Percentiles rank a stretch among this genome's conserved stretches.
Evolutionary conservation across 139 green algal species (phyloP).

Genomic region (Asterochloris sp.): DNA sequence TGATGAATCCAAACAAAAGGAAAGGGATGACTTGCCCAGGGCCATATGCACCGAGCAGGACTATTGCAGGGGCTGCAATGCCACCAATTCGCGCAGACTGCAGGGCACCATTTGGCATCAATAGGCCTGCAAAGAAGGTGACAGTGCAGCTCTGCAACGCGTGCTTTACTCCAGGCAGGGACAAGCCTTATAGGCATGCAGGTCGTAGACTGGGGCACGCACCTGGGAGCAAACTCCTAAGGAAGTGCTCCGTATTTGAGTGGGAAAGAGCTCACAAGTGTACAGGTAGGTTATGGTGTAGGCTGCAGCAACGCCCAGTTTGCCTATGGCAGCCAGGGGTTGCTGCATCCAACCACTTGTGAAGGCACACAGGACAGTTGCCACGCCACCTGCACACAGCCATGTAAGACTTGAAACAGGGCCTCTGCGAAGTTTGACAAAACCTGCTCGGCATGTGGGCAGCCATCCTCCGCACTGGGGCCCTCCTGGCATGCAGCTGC

Average conservation of each 20-base stretch:
- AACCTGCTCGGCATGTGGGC: not conserved
- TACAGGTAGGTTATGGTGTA: constrained; percentile 12
- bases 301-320: constrained; percentile 10
- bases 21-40: not conserved
- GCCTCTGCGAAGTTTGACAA: not conserved
- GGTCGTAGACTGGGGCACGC: not conserved
- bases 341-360: constrained; percentile 15
- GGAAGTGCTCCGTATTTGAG: not conserved
- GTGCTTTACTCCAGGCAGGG: not conserved
- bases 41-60: not conserved
- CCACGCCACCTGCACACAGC: constrained; percentile 4
- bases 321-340: not conserved
- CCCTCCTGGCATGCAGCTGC: not conserved
- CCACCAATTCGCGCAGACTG: not conserved
- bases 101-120: not conserved
- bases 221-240: not conserved
- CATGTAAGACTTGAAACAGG: not conserved
- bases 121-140: not conserved
- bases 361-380: constrained; percentile 14
- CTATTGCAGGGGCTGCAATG: constrained; percentile 11
- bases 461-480: not conserved
- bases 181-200: not conserved
- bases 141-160: not conserved
- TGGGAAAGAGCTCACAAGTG: constrained; percentile 24
- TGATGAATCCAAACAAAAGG: constrained; percentile 2